A percentile compares a stretch with the other conserved stretches of the same genome.
Evolutionary conservation across 768 basidiomycete genomes (phyloP).

Genomic region (Tulasnella sp.): DNA sequence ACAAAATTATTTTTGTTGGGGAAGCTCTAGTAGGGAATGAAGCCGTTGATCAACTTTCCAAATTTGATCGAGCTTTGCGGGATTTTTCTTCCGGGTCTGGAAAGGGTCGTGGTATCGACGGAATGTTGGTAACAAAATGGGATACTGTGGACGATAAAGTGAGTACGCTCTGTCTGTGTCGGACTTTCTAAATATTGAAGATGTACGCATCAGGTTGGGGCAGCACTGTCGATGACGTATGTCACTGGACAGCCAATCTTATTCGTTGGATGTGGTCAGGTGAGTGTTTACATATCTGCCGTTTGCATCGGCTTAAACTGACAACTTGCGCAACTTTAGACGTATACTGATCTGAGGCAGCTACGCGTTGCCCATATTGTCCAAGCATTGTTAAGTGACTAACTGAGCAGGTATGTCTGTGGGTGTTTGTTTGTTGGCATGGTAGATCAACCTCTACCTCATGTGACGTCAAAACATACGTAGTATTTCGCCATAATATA

Average conservation of each 20-base stretch:
- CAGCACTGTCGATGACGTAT: conserved; percentile 97
- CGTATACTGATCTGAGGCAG: conserved; percentile 91
- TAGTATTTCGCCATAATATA: no score
- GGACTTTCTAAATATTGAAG: background rate
- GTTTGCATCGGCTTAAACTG: background rate
- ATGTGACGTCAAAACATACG: no score
- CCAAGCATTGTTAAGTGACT: conserved; percentile 77
- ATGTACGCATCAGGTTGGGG: conserved; percentile 61
- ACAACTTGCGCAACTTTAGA: conserved; percentile 35
- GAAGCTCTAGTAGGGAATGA: conserved; percentile 98
- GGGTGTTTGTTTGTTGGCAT: no score
- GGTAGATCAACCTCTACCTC: no score
- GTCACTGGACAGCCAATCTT: conserved; percentile 97
- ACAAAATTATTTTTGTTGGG: conserved; percentile 96
- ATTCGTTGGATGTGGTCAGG: conserved; percentile 97
- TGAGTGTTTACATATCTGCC: conserved; percentile 27
- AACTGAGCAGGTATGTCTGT: background rate
- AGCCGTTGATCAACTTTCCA: conserved; percentile 92
- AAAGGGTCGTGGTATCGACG: conserved; percentile 86
- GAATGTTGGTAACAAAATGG: conserved; percentile 98
- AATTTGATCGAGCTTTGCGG: conserved; percentile 86
- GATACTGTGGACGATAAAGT: conserved; percentile 98
- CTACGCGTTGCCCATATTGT: conserved; percentile 87
- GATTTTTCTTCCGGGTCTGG: conserved; percentile 73
- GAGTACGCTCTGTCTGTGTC: conserved; percentile 19